Evolutionary conservation across 257 asterid species (phyloP), one percentile per base, ranked within the genome.

Genomic region (Cruciata laevipes): DNA sequence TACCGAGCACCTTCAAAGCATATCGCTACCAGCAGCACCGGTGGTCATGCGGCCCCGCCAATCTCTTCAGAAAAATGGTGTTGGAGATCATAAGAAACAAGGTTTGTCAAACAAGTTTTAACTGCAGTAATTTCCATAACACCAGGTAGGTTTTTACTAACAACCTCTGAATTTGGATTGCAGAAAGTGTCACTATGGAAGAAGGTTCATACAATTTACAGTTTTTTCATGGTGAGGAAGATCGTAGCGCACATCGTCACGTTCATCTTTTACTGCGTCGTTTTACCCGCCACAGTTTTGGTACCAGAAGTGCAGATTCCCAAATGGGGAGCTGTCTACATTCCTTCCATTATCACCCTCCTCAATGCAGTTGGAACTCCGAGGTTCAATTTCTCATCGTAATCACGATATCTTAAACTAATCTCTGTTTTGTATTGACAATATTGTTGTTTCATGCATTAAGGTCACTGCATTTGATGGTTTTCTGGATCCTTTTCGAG

Each of bases 41-140:
- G 24, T 93, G 99, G 99, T 93, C 99, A 3, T 93, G 99, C 80
- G 99, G 97, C 55, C 99, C 97, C 6, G 99, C 99, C 33, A 93
- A 93, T 78, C 84, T 93, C 5, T 88, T 93, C 67, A 73, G 95
- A 31, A 93, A 93, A 82, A 90, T 93, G 99, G 61, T 84, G 23
- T 53, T 80, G 47, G 99, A 93, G 65, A 93, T 93, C 8, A 56
- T 88, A 16, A 82, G 79, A 73, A 93, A 93, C 77, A 86, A 88
- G 95, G 99, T 93, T 68, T 13, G 73, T 31, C 40, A 12, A 4
- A 47, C 11, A 47, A 16, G 1, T 17, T 47, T 47, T 47, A 14
- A 47, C 55, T 3, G 55, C 20, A 47, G 55, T 47, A 47, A 47
- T 47, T 42, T 42, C 51, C 51, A 42, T 3, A 11, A 0, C 51